A percentile compares a stretch with the other conserved stretches of the same genome.
Evolutionary conservation across 805 yeast species (phyloP).

Genomic region (Zygosaccharomyces bailii): DNA sequence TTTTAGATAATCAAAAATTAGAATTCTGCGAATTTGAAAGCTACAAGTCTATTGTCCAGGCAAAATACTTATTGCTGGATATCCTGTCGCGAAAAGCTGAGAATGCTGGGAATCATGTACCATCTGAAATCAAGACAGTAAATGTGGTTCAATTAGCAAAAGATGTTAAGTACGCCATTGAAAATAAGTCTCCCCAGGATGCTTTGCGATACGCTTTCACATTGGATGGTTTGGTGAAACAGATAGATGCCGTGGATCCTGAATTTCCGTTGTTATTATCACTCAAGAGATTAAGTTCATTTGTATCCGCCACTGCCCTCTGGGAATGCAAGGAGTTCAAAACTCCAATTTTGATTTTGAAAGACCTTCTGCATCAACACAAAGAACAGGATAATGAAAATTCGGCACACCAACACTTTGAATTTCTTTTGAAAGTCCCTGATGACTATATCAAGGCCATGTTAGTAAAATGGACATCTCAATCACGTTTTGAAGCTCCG

Average conservation of each 20-base stretch:
- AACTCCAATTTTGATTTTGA: constrained; percentile 55
- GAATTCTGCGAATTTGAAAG: constrained; percentile 12
- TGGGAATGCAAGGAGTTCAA: constrained; percentile 62
- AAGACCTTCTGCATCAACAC: constrained; percentile 27
- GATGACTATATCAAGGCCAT: constrained; percentile 36
- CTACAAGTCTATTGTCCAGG: constrained; percentile 16
- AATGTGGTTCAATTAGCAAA: constrained; percentile 14
- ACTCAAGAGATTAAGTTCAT: constrained; percentile 29
- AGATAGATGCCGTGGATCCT: not conserved
- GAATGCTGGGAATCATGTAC: not conserved
- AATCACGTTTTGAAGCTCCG: constrained; percentile 66
- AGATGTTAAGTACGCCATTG: constrained; percentile 13
- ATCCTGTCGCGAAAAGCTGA: constrained; percentile 3
- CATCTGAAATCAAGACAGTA: constrained; percentile 5
- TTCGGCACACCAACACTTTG: not conserved
- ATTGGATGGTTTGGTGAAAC: constrained; percentile 14
- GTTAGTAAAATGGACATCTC: constrained; percentile 66
- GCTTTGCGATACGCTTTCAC: constrained; percentile 21
- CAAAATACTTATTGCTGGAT: constrained; percentile 18
- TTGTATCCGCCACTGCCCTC: constrained; percentile 49
- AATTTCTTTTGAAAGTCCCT: constrained; percentile 16
- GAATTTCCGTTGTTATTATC: not conserved
- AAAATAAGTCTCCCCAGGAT: constrained; percentile 22
- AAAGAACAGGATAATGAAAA: not conserved
- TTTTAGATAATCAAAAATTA: constrained; percentile 9